These are phyloP conservation scores for Psophocarpus tetragonolobus DNA, from an alignment of 306 rosid genomes.

Conservation along the genomic window DNA sequence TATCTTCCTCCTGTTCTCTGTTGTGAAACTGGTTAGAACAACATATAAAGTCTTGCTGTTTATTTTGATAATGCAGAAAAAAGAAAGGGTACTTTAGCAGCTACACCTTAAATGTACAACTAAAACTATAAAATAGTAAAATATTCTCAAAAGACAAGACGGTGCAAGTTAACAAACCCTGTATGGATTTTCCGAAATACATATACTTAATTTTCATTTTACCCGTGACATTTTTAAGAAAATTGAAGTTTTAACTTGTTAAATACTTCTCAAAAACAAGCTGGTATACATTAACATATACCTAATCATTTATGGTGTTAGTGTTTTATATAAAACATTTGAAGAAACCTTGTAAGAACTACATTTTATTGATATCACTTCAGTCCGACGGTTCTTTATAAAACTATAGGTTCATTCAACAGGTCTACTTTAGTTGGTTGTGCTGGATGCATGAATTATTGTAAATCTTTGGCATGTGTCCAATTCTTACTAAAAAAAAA, in stretches of 20 bases:
- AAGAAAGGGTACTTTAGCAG: not conserved
- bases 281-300: not conserved
- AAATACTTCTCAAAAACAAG: not conserved
- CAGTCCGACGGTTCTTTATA: not conserved
- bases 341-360: not conserved
- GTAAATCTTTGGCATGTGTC: too few species aligned
- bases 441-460: too few species aligned
- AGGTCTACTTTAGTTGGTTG: too few species aligned
- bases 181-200: not conserved
- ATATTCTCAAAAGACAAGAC: not conserved
- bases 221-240: not conserved
- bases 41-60: not conserved
- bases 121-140: not conserved
- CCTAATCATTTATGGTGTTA: not conserved
- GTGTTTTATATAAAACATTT: not conserved
- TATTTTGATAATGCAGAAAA: not conserved
- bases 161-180: not conserved
- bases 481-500: too few species aligned
- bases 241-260: not conserved
- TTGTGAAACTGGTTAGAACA: not conserved
- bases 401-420: not conserved
- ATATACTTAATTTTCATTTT: not conserved
- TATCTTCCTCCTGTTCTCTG: not conserved
- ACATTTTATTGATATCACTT: not conserved
- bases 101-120: not conserved